Base-by-base conservation (phyloP, 129 eudicot species). In the Lactuca sativa region DNA sequence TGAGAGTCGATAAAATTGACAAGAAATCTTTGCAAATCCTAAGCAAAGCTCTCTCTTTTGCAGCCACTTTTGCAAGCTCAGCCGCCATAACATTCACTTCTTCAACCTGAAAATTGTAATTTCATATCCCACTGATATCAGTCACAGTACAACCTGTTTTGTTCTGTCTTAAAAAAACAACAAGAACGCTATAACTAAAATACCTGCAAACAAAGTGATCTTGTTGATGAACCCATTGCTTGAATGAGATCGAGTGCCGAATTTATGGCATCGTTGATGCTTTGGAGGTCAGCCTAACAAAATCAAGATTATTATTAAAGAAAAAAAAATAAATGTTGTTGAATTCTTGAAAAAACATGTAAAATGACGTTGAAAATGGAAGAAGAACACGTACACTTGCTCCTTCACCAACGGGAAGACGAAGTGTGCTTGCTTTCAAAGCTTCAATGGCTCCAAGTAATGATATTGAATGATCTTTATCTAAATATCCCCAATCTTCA, bases 351-450 rank as follows among this genome's bases (percentile, higher is more conserved):
- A 60, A 65, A 65, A 74, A 65, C 64, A 41, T 4, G 15, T 36
- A 66, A 25, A 25, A 78, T 41, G 43, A 69, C 62, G 43, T 53
- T 67, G 17, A 59, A 36, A 57, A 30, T 12, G 38, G 15, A 40
- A 59, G 25, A 53, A 34, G 30, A 63, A 37, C n/a, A 64, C 97
- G 13, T 87, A 93, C 99, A 64, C 77, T 82, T 79, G 93, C 96
- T 82, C 90, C 88, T 33, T 56, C 77, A 37, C 83, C 90, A 71
- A 95, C 86, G 11, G 99, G 97, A 73, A 95, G 97, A 64, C 99
- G 91, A 68, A 95, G 99, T 59, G 97, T 95, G 89, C 97, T 95
- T 67, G 99, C 99, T 79, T 82, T 95, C 71, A 95, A 75, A 62
- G 99, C 90, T 86, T 90, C 99, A 75, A 87, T 93, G 72, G 97